A percentile compares a stretch with the other conserved stretches of the same genome.
Conservation (phyloP, 1,139 yeast species). For the Diutina neorugosa region DNA sequence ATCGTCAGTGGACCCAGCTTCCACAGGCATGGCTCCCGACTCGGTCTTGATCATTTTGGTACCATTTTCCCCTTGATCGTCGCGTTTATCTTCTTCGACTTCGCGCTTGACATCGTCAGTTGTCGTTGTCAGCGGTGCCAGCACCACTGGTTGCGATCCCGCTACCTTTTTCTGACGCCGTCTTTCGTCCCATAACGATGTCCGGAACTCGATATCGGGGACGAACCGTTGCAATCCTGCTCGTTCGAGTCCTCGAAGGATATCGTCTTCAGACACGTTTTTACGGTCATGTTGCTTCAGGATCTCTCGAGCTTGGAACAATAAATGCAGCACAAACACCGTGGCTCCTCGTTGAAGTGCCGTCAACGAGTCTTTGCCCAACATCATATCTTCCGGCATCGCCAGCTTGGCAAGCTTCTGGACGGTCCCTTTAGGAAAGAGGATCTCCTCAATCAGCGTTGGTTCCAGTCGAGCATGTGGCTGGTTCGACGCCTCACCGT, state of each 20-base stretch:
- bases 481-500: slow-evolving; percentile 54
- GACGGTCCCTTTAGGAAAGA: slow-evolving; percentile 56
- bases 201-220: slow-evolving; percentile 40
- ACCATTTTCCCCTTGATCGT: slow-evolving; percentile 5
- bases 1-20: slow-evolving; percentile 5
- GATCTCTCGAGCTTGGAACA: slow-evolving; percentile 47
- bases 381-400: slow-evolving; percentile 19
- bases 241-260: slow-evolving; percentile 43
- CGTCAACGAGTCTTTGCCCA: slow-evolving; percentile 52
- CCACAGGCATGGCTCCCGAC: slow-evolving; percentile 4
- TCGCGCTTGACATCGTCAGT: neutral
- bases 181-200: slow-evolving; percentile 29
- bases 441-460: slow-evolving; percentile 53
- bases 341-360: slow-evolving; percentile 67
- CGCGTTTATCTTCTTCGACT: slow-evolving; percentile 4
- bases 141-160: slow-evolving; percentile 13
- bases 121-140: neutral
- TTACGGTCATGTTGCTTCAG: slow-evolving; percentile 44
- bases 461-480: slow-evolving; percentile 41
- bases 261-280: slow-evolving; percentile 55
- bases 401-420: slow-evolving; percentile 42
- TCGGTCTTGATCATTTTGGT: slow-evolving; percentile 7
- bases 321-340: slow-evolving; percentile 56
- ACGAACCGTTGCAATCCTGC: slow-evolving; percentile 44
- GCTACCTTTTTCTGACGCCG: slow-evolving; percentile 26